A percentile compares a stretch with the other conserved stretches of the same genome.
These are phyloP conservation scores for Halteria grandinella DNA, from an alignment of 73 alveolate species.

Conservation along the genomic window DNA sequence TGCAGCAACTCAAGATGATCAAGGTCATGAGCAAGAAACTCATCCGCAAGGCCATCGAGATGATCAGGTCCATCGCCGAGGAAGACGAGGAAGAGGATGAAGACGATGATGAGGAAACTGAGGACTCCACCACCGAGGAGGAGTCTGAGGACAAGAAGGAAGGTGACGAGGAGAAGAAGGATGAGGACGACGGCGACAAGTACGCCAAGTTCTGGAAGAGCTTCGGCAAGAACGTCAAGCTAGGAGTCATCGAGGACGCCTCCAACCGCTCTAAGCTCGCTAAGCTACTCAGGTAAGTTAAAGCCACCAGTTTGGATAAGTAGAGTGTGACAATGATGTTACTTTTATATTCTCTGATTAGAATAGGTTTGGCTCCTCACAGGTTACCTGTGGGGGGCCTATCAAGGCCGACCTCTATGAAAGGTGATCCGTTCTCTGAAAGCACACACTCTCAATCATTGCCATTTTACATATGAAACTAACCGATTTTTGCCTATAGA, in stretches of 20 bases:
- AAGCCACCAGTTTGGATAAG: too few species aligned
- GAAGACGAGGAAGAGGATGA: constrained; percentile 92
- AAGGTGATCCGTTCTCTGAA: too few species aligned
- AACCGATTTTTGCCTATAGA: constrained; percentile 73
- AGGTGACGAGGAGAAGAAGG: constrained; percentile 78
- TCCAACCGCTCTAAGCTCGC: constrained; percentile 97
- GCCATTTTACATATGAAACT: too few species aligned
- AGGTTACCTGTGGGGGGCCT: too few species aligned
- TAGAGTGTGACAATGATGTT: too few species aligned
- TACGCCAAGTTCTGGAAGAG: constrained; percentile 96
- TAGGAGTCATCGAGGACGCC: constrained; percentile 99
- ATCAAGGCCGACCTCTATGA: too few species aligned
- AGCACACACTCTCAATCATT: too few species aligned
- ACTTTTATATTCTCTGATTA: too few species aligned
- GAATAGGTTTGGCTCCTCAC: too few species aligned
- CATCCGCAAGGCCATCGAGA: constrained; percentile 90
- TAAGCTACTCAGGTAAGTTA: constrained; percentile 88
- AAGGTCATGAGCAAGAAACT: constrained; percentile 96
- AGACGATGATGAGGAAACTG: constrained; percentile 81
- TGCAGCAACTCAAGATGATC: constrained; percentile 95
- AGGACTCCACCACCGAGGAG: constrained; percentile 57
- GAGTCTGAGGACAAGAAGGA: constrained; percentile 73
- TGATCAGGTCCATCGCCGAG: constrained; percentile 90
- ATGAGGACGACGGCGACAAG: constrained; percentile 77
- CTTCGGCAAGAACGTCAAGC: constrained; percentile 96